These are phyloP conservation scores for Fusarium veterinarium DNA, from an alignment of 2,329 filamentous ascomycete genomes.

Conservation along the genomic window DNA sequence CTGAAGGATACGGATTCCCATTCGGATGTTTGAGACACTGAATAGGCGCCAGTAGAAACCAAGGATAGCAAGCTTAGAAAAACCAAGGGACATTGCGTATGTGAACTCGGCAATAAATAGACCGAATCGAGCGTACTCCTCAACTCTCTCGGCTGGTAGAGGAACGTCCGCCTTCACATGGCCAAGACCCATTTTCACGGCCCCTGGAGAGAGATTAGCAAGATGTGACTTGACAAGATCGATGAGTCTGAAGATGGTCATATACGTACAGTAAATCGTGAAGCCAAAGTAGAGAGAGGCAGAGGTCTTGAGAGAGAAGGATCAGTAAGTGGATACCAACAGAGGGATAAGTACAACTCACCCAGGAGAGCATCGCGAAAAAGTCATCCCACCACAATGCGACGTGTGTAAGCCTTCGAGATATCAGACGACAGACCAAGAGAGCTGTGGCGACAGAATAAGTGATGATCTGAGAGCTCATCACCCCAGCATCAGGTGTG, in stretches of 20 bases:
- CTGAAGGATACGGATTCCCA: conserved; percentile 29
- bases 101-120: conserved; percentile 29
- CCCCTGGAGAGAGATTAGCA: conserved; percentile 17
- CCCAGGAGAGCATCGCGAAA: conserved; percentile 24
- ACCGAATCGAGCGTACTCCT: conserved; percentile 28
- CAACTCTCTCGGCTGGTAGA: conserved; percentile 6
- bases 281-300: conserved; percentile 29
- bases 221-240: neutral
- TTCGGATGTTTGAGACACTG: conserved; percentile 24
- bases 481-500: conserved; percentile 23
- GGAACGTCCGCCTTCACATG: conserved; percentile 20
- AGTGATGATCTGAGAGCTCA: conserved; percentile 23
- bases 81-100: conserved; percentile 29
- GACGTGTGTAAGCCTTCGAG: conserved; percentile 25
- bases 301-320: neutral
- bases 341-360: neutral
- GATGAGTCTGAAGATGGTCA: neutral
- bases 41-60: conserved; percentile 33
- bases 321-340: neutral
- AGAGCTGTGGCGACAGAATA: conserved; percentile 18
- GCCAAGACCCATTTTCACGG: conserved; percentile 19
- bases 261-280: conserved; percentile 23
- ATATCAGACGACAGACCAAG: conserved; percentile 16
- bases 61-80: conserved; percentile 32
- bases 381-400: conserved; percentile 29